Base-by-base conservation (phyloP, 495 filamentous ascomycete genomes). In the Tuber microsphaerosporum region DNA sequence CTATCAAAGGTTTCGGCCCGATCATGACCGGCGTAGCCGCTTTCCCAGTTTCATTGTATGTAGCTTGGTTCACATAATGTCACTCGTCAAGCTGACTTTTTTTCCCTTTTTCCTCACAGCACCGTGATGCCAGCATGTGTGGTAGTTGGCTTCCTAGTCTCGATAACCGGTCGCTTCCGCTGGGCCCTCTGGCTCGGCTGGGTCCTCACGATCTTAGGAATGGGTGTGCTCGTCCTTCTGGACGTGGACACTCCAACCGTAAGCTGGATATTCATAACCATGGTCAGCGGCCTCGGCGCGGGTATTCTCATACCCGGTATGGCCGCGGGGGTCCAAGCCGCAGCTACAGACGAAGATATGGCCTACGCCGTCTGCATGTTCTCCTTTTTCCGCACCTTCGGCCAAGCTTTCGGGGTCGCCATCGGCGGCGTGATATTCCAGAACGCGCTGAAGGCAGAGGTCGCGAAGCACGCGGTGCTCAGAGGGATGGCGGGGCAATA, bases 21-120 rank as follows among this genome's bases (percentile, higher is more conserved):
- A 88, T 90, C 68, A 78, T 89, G 20, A 83, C 89, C 1, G 90
- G 91, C 12, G 83, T 93, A 7, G 86, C 88, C 2, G 78, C 92
- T 8, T 86, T 92, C 72, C 89, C 90, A 0, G 84, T 87, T 74
- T 89, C 88, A 10, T 87, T 88, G 71, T 61, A 37, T 4, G 71
- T 19, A 14, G 45, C 12, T 16, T 31, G 37, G 12, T 31, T 45
- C 43, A 65, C 56, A 65, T 8, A 43, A 2, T 45, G 31, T 34
- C 31, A 19, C n/a, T 31, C 43, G 12, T 19, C 8, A 45, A 37
- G 42, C 44, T 76, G 81, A 74, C 71, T 44, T 41, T 16, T 48
- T 31, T 31, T 17, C 31, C 10, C 2, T 8, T 19, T 39, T 41
- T 6, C 5, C 39, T 41, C 39, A 76, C 73, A 73, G 71, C 26